Conservation (phyloP, 495 filamentous ascomycete genomes). For the Beverwykella pulmonaria region DNA sequence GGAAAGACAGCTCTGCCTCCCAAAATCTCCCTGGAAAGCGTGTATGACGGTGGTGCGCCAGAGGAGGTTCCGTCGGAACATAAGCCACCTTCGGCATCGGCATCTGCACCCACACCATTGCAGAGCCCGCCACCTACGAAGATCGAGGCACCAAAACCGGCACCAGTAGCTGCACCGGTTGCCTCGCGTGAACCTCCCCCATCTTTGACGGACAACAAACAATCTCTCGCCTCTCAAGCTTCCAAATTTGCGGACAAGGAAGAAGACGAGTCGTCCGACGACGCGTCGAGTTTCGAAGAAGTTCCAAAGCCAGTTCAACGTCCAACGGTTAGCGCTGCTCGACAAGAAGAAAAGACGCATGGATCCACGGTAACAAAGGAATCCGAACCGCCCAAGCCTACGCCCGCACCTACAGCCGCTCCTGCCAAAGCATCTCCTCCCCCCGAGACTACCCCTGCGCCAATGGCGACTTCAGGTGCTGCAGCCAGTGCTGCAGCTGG, state of each 20-base stretch:
- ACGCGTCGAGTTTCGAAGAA: conserved; percentile 82
- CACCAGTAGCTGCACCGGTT: conserved; percentile 46
- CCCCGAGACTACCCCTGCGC: conserved; percentile 11
- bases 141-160: conserved; percentile 50
- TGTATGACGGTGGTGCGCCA: conserved; percentile 81
- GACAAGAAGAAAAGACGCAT: conserved; percentile 38
- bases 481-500: conserved; percentile 41
- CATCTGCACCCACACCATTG: conserved; percentile 50
- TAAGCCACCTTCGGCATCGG: conserved; percentile 53
- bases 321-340: conserved; percentile 35
- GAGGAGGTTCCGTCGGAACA: conserved; percentile 72
- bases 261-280: conserved; percentile 61
- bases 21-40: conserved; percentile 88
- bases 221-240: conserved; percentile 79
- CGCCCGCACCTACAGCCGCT: conserved; percentile 41
- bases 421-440: conserved; percentile 20
- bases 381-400: conserved; percentile 43
- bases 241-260: conserved; percentile 80
- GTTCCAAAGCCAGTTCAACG: conserved; percentile 67
- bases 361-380: conserved; percentile 24
- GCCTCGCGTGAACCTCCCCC: conserved; percentile 60
- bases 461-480: conserved; percentile 33
- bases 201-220: conserved; percentile 78
- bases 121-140: conserved; percentile 58
- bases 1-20: conserved; percentile 82